Conservation (phyloP, 768 basidiomycete genomes). For the Kwoniella shandongensis region DNA sequence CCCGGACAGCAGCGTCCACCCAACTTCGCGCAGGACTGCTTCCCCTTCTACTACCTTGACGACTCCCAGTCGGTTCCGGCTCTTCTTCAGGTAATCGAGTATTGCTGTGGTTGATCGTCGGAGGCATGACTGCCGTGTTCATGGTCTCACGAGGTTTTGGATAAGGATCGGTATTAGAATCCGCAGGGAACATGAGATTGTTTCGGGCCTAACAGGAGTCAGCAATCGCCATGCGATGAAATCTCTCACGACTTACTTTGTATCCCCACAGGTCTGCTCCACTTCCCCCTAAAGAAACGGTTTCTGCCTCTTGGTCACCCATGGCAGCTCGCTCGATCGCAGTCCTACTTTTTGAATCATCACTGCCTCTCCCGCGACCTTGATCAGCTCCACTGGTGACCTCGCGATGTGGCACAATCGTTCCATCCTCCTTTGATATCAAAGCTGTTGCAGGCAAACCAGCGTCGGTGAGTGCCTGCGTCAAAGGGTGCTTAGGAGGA, state of each 20-base stretch:
- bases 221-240: slow-evolving; percentile 4
- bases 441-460: slow-evolving; percentile 52
- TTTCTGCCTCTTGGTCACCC: slow-evolving; percentile 35
- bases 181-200: slow-evolving; percentile 91
- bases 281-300: slow-evolving; percentile 31
- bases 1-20: slow-evolving; percentile 87
- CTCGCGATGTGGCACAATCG: slow-evolving; percentile 47
- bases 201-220: slow-evolving; percentile 70
- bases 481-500: slow-evolving; percentile 43
- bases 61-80: slow-evolving; percentile 36
- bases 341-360: slow-evolving; percentile 25
- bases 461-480: slow-evolving; percentile 43
- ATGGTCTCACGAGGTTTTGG: slow-evolving; percentile 43
- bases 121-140: slow-evolving; percentile 23
- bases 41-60: slow-evolving; percentile 50
- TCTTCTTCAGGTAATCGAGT: slow-evolving; percentile 68
- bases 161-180: slow-evolving; percentile 81
- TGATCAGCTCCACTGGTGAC: slow-evolving; percentile 35
- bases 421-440: slow-evolving; percentile 38
- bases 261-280: slow-evolving; percentile 49
- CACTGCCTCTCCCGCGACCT: slow-evolving; percentile 38
- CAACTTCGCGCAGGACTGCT: slow-evolving; percentile 87
- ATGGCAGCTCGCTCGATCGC: slow-evolving; percentile 35
- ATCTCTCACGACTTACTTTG: slow-evolving; percentile 33
- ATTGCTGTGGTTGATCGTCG: slow-evolving; percentile 69